These are phyloP conservation scores for Talaromyces sp. DNA, from an alignment of 2,329 filamentous ascomycete genomes.

Conservation along the genomic window DNA sequence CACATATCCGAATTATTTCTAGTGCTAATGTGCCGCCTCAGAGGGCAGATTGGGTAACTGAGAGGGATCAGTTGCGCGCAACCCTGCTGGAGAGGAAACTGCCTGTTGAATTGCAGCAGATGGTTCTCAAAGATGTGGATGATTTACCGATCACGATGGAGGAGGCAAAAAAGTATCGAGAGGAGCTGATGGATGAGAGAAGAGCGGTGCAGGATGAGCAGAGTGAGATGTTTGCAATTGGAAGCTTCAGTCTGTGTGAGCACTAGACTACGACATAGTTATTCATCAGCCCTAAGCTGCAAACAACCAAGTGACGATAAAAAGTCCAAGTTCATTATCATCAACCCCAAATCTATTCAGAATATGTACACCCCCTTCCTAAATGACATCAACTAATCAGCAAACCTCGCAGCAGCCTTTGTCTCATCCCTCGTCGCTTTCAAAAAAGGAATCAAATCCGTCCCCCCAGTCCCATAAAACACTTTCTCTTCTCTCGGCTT, in stretches of 20 bases:
- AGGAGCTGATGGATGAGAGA: constrained; percentile 12
- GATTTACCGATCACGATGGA: constrained; percentile 28
- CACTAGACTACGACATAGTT: not conserved
- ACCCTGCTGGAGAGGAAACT: constrained; percentile 26
- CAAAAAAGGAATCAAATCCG: constrained; percentile 52
- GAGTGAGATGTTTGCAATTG: not conserved
- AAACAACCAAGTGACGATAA: too few relatives aligned
- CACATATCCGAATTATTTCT: constrained; percentile 52
- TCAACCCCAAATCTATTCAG: not conserved
- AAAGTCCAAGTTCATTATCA: not conserved
- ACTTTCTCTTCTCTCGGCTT: constrained; percentile 34
- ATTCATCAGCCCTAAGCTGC: too few relatives aligned
- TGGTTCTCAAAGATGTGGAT: not conserved
- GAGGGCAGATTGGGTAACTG: constrained; percentile 41
- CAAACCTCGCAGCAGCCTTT: constrained; percentile 36
- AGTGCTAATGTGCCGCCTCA: constrained; percentile 54
- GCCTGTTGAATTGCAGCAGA: constrained; percentile 5
- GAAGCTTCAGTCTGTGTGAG: constrained; percentile 4
- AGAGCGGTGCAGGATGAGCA: not conserved
- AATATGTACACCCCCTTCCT: not conserved
- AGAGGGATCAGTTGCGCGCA: not conserved
- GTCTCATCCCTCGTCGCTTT: constrained; percentile 53
- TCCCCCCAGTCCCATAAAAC: constrained; percentile 51
- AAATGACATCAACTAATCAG: constrained; percentile 15
- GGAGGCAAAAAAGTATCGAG: constrained; percentile 37